These are phyloP conservation scores for Scutellaria barbata DNA, from an alignment of 257 asterid genomes.

Conservation along the genomic window DNA sequence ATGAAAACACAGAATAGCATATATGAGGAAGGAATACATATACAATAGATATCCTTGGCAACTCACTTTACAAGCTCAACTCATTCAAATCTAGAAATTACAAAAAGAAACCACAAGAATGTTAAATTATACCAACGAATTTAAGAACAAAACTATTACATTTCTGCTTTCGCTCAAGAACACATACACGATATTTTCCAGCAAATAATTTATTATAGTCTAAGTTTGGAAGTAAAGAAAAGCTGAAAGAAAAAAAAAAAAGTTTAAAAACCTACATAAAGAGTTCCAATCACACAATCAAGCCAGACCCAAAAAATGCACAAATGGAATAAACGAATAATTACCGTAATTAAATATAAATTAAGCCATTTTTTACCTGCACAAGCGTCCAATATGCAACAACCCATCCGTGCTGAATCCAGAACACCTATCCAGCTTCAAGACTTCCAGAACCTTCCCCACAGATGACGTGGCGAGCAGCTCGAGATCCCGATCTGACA, in stretches of 20 bases:
- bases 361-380: constrained; percentile 49
- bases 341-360: background rate
- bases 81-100: constrained; percentile 13
- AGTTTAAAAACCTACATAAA: no score
- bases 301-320: no score
- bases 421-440: constrained; percentile 77
- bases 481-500: constrained; percentile 66
- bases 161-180: no score
- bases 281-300: no score
- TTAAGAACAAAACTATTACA: no score
- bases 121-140: background rate
- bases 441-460: constrained; percentile 53
- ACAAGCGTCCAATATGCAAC: constrained; percentile 51
- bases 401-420: constrained; percentile 76
- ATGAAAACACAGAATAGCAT: background rate
- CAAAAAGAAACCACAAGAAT: background rate
- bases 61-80: background rate
- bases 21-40: no score
- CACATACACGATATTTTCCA: background rate
- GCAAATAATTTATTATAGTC: background rate
- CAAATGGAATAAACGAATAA: background rate
- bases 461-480: constrained; percentile 44
- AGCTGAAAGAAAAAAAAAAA: no score
- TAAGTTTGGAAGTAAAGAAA: no score
- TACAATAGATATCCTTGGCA: no score